phyloP scores from a whole-genome alignment of 2,329 filamentous ascomycete genomes.

The Capronia coronata region DNA sequence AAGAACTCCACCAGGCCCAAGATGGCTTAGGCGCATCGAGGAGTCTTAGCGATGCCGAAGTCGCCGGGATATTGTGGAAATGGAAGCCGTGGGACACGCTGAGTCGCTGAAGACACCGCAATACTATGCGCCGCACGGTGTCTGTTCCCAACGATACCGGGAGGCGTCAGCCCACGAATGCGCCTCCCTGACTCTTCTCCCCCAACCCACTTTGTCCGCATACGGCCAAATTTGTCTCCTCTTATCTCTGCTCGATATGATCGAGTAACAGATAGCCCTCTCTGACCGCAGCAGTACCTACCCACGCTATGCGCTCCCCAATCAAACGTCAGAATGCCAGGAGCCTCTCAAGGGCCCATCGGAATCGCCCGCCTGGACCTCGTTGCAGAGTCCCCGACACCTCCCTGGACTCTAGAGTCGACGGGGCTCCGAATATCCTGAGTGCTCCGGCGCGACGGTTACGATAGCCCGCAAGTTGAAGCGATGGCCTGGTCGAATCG shows the following conservation, averaged over 20 bases:
- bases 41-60: slow-evolving; percentile 14
- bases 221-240: slow-evolving; percentile 5
- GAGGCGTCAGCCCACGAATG: slow-evolving; percentile 1
- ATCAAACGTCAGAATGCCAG: slow-evolving; percentile 3
- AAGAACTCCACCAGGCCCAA: slow-evolving; percentile 11
- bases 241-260: slow-evolving; percentile 26
- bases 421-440: slow-evolving; percentile 1
- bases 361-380: slow-evolving; percentile 17
- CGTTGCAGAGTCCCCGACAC: slow-evolving; percentile 5
- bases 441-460: slow-evolving; percentile 2
- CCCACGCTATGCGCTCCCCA: slow-evolving; percentile 7
- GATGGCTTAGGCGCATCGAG: slow-evolving; percentile 14
- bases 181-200: not conserved
- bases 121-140: slow-evolving; percentile 2
- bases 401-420: not conserved
- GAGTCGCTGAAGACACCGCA: not conserved
- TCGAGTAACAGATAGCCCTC: slow-evolving; percentile 25
- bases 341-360: slow-evolving; percentile 2
- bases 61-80: slow-evolving; percentile 9
- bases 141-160: slow-evolving; percentile 20
- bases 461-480: slow-evolving; percentile 2
- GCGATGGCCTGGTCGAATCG: slow-evolving; percentile 6
- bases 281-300: not conserved
- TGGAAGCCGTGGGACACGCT: not conserved
- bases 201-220: slow-evolving; percentile 6